Percentiles rank a stretch among this genome's conserved stretches.
Conservation (phyloP, 805 yeast species). For the Starmerella lactis-condensi region DNA sequence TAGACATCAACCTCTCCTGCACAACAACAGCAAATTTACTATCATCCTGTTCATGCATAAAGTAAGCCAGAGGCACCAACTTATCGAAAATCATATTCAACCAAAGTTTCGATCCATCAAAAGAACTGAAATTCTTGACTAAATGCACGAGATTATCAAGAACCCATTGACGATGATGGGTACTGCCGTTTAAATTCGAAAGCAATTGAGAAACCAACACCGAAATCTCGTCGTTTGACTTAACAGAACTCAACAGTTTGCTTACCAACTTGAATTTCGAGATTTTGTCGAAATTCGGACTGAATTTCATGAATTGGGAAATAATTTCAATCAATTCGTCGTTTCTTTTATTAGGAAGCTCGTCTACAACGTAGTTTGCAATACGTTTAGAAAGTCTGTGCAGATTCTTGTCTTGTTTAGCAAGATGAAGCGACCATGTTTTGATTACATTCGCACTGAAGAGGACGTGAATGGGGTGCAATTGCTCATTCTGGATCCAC, state of each 20-base stretch:
- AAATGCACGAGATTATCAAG: conserved; percentile 40
- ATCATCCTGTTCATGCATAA: conserved; percentile 13
- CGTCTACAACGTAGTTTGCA: conserved; percentile 21
- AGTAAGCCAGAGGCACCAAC: conserved; percentile 28
- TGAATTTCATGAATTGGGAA: conserved; percentile 7
- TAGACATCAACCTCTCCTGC: conserved; percentile 38
- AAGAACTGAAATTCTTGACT: conserved; percentile 17
- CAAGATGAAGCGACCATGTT: conserved; percentile 59
- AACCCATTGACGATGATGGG: too few relatives aligned
- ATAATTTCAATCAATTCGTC: conserved; percentile 7
- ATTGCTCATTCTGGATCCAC: conserved; percentile 24
- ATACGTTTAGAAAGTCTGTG: conserved; percentile 45
- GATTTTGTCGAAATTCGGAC: conserved; percentile 51
- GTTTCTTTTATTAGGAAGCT: conserved; percentile 1
- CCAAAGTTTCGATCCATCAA: conserved; percentile 14
- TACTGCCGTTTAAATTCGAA: conserved; percentile 1
- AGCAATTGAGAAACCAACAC: conserved; percentile 14
- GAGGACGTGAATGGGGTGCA: conserved; percentile 13
- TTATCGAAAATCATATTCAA: conserved; percentile 26
- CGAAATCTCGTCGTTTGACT: conserved; percentile 5
- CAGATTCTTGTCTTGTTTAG: conserved; percentile 45
- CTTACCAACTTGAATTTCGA: conserved; percentile 56
- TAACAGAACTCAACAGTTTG: conserved; percentile 22
- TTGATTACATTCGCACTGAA: conserved; percentile 16
- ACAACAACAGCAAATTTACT: conserved; percentile 16